These are phyloP conservation scores for Pyricularia sp. DNA, from an alignment of 2,329 filamentous ascomycete genomes.

Conservation along the genomic window DNA sequence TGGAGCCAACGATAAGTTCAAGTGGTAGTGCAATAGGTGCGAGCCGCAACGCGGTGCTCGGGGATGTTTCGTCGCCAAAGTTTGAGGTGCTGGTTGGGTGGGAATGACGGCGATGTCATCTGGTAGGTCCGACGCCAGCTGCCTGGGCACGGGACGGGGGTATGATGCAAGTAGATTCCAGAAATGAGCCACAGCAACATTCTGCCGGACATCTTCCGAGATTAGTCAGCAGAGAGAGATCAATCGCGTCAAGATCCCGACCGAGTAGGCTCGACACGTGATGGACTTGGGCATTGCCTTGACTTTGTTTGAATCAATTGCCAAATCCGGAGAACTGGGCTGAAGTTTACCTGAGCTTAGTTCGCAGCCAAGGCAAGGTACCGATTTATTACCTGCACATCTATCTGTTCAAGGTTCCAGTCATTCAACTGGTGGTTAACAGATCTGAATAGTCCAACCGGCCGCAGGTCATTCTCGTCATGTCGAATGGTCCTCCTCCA, in stretches of 20 bases:
- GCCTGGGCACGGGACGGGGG: not conserved
- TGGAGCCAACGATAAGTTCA: not conserved
- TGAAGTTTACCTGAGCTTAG: not conserved
- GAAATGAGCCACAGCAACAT: not conserved
- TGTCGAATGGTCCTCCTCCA: conserved; percentile 53
- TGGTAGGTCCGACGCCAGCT: not conserved
- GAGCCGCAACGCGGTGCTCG: not conserved
- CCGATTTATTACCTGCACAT: too few species aligned
- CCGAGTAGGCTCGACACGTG: not conserved
- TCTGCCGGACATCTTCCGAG: not conserved
- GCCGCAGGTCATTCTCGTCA: conserved; percentile 13
- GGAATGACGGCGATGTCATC: not conserved
- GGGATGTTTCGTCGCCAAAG: not conserved
- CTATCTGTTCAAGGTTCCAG: too few species aligned
- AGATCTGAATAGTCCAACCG: not conserved
- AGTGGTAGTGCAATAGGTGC: not conserved
- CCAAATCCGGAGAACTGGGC: not conserved
- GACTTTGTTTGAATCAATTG: not conserved
- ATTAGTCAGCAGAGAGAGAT: not conserved
- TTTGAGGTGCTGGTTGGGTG: not conserved
- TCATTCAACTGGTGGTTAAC: too few species aligned
- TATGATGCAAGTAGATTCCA: not conserved
- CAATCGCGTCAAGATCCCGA: not conserved
- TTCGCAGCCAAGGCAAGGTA: not conserved
- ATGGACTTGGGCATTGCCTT: not conserved